Evolutionary conservation across 2,329 filamentous ascomycete genomes (phyloP), one percentile per base, ranked within the genome.

Genomic region (Biscogniauxia sp.): DNA sequence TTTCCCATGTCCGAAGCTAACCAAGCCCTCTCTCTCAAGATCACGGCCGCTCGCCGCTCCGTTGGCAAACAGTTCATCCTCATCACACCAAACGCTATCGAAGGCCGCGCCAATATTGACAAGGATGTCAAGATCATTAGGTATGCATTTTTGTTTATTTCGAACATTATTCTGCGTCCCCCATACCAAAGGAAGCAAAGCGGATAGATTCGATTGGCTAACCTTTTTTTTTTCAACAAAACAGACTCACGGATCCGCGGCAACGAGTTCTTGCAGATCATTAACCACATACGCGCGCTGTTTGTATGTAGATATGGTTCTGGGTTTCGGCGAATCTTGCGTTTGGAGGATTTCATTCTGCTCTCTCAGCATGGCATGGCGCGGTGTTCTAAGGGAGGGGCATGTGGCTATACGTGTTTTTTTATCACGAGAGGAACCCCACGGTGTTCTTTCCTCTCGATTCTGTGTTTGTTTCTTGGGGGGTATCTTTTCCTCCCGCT

Each of bases 1-100:
- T 19, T 20, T 9, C 17, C 28, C n/a, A 8, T 15, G n/a, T 23
- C 51, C 58, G 49, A 60, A 68, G 67, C 57, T 69, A 60, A 72
- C 50, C 71, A 59, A 61, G 28, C 7, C 28, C 28, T 7, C 28
- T 7, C 28, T 45, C 11, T 50, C 53, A 66, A 92, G 89, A 93
- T 97, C 68, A 84, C 87, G 61, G 91, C 92, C 19, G 95, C 95
- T 45, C 86, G 95, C 69, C 86, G 90, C 28, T 91, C 92, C 1
- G 88, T 95, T n/a, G 92, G 93, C 25, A 86, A 92, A 63, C 95
- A 99, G 74, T 99, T 96, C 71, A 93, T 99, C 65, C 85, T 99
- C 58, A 99, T 99, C 73, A 97, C 94, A 2, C 95, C 95, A 26
- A 96, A 97, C 68, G 89, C 89, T 53, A 92, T 96, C 72, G 79